Percentiles rank a stretch among this genome's conserved stretches.
Conservation (phyloP, 352 stramenopile species). For the Phytophthora tentaculata region DNA sequence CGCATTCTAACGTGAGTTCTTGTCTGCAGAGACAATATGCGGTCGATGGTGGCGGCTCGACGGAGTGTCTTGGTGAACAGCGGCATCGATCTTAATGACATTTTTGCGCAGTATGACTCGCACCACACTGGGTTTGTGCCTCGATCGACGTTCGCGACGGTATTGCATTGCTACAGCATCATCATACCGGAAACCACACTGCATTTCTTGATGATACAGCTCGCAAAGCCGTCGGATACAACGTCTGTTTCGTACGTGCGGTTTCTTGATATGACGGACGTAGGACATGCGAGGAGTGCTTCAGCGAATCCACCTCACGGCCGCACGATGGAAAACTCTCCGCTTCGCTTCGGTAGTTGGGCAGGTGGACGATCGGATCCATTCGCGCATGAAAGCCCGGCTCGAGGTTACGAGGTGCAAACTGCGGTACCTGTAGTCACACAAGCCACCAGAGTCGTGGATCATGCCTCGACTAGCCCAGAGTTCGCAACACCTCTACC, state of each 20-base stretch:
- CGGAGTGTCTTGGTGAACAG: constrained; percentile 36
- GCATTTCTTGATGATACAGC: constrained; percentile 60
- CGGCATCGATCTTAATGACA: constrained; percentile 41
- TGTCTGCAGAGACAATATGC: constrained; percentile 49
- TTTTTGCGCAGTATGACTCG: constrained; percentile 55
- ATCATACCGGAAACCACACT: constrained; percentile 43
- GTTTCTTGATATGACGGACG: constrained; percentile 61
- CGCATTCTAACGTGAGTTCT: background rate
- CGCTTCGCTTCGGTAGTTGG: constrained; percentile 16
- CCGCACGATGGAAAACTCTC: constrained; percentile 11
- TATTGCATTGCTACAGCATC: constrained; percentile 49
- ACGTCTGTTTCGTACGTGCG: constrained; percentile 57
- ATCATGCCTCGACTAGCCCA: constrained; percentile 35
- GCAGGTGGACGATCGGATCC: constrained; percentile 1
- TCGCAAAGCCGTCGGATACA: constrained; percentile 58
- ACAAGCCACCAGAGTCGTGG: constrained; percentile 34
- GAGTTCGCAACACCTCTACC: constrained; percentile 39
- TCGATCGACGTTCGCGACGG: constrained; percentile 42
- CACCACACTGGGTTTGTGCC: constrained; percentile 50
- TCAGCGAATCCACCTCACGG: constrained; percentile 19
- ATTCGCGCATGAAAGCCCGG: constrained; percentile 25
- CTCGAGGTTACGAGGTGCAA: constrained; percentile 35
- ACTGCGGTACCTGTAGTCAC: constrained; percentile 41
- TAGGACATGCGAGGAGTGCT: constrained; percentile 21
- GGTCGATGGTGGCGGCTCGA: constrained; percentile 37